These are phyloP conservation scores for Ogataea pini DNA, from an alignment of 805 yeast genomes.

Conservation along the genomic window DNA sequence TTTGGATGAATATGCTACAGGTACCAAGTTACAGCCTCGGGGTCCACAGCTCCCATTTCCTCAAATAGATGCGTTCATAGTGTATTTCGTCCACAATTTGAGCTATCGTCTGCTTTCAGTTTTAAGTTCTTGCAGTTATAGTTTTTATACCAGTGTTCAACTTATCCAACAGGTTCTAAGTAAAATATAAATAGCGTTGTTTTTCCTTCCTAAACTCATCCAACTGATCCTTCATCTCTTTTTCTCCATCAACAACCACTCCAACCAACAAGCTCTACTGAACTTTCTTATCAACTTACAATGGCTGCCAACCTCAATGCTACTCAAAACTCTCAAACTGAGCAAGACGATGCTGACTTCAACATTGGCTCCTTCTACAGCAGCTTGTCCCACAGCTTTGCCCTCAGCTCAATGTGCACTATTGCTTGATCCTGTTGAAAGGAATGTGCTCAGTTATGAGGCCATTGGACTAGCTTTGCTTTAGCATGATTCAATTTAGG, in stretches of 20 bases:
- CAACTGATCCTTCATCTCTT: not conserved
- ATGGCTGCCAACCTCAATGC: constrained; percentile 14
- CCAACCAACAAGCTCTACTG: not conserved
- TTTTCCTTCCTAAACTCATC: not conserved
- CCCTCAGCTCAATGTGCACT: constrained; percentile 9
- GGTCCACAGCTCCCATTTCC: not conserved
- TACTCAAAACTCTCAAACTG: constrained; percentile 16
- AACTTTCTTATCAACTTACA: not conserved
- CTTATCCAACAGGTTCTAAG: constrained; percentile 3
- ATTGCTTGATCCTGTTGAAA: constrained; percentile 8
- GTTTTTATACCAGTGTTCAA: not conserved
- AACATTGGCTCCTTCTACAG: constrained; percentile 9
- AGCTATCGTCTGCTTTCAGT: not conserved
- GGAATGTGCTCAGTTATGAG: not conserved
- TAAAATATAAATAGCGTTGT: constrained; percentile 3
- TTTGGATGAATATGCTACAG: constrained; percentile 3
- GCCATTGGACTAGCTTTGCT: not conserved
- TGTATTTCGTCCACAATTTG: not conserved
- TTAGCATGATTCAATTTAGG: not conserved
- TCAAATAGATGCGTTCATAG: not conserved
- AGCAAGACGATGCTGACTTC: constrained; percentile 22
- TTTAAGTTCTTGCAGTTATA: not conserved
- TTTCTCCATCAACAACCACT: not conserved
- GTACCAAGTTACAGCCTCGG: not conserved
- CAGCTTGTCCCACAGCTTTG: constrained; percentile 1